Base-by-base conservation (phyloP, 345 rosid genomes). In the Sisymbrium irio region DNA sequence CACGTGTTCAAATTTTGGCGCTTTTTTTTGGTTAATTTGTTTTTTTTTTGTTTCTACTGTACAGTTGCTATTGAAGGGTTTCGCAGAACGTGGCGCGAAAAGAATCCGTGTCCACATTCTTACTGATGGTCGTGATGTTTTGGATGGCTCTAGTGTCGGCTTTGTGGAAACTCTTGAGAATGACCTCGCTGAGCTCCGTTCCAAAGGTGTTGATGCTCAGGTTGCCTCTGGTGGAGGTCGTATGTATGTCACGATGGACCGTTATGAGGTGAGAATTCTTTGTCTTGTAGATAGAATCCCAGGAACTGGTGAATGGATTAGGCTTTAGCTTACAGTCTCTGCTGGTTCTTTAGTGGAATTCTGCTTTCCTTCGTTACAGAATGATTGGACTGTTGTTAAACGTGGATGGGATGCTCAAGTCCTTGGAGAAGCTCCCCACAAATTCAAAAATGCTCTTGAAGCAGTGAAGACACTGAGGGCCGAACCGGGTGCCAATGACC, bases 321-420 rank as follows among this genome's bases (percentile, higher is more conserved):
- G 6, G 45, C 15, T 32, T 22, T 30, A n/a, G n/a, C 61, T 57
- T 75, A 7, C 2, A 28, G 0, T 27, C 1, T n/a, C 5, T 68
- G 44, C 3, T 54, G n/a, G 33, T 66, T 40, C n/a, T 54, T 8
- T 39, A 51, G 28, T 13, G 20, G 33, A 53, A 14, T 11, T 40
- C 6, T 73, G 47, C 9, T 33, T 56, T 33, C 3, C 5, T 42
- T 7, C 14, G 40, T 19, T 49, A 65, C 83, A 95, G 99, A 95
- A 95, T 79, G 99, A 95, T 77, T 95, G 99, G 98, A 55, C 46
- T 55, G 98, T 95, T 62, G 89, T 92, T 15, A 95, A 95, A 81
- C 81, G 98, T 65, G 99, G 99, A 49, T 95, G 99, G 99, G 97
- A 95, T 79, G 99, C 99, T 72, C 99, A 95, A 77, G 97, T 95